Base-by-base conservation (phyloP, 139 green algal species). In the Chlorella sp. region DNA sequence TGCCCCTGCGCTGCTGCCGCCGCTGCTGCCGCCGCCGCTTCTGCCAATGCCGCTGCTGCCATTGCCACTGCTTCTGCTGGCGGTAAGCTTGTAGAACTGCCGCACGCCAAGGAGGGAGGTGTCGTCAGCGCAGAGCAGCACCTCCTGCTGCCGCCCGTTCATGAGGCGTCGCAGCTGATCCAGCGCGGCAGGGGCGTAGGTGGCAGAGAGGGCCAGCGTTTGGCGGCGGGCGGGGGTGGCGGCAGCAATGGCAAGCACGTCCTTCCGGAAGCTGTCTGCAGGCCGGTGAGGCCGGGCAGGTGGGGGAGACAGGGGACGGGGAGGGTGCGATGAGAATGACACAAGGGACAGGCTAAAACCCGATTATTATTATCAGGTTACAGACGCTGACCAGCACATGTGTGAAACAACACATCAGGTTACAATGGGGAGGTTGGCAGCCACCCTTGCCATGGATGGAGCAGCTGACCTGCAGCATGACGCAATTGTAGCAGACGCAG, bases 151-250 rank as follows among this genome's bases (percentile, higher is more conserved):
- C 73, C 39, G 24, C 39, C 84, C 84, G n/a, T 53, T 21, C 92
- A 95, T 95, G 57, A 94, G 30, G 32, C 36, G 86, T 86, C 95
- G 93, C 89, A 97, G 73, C 36, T 94, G 88, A 0, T 81, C 76
- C 30, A 97, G 88, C 36, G 95, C 87, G 60, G 92, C 91, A 0
- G 87, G 60, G 0, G 91, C 94, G 92, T 93, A 98, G 24, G 96
- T 98, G 60, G 96, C 96, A 3, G 92, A 96, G 42, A 97, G 93
- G 21, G 96, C 96, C 32, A 98, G 75, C 48, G 96, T 92, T 95
- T 98, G 93, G 60, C 78, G 77, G 40, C 53, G 69, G 53, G 36
- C 0, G 21, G 82, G 81, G 36, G 73, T 32, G 26, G 80, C 80
- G 39, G 68, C 81, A 15, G 30, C 42, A 40, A 88, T 88, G 28